Evolutionary conservation across 2,329 filamentous ascomycete species (phyloP), one percentile per base, ranked within the genome.

Genomic region (Diaporthe australafricana): DNA sequence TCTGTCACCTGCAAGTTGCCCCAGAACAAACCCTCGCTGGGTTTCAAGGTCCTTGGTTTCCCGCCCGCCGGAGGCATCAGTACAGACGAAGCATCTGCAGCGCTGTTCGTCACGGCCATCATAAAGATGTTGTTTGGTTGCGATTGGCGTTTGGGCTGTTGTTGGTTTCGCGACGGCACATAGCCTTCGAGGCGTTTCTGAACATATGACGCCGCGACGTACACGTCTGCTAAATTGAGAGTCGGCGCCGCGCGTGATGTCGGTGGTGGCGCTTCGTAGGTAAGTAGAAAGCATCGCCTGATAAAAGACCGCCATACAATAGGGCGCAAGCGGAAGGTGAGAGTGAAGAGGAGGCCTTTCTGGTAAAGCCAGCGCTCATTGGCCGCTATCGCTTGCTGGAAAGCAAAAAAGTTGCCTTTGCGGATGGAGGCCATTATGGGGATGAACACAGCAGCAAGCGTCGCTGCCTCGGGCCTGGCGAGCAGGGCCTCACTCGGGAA

Each of bases 281-380:
- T 93, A 16, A 96, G 85, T 12, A 96, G 83, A 80, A 97, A 98
- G 0, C 92, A 90, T 75, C 91, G 92, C 38, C 95, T 90, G 22
- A 93, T 89, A 8, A 98, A 87, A 1, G 93, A 93, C 17, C 96
- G 91, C 94, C 94, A 98, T 16, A 97, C 89, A 2, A 97, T 85
- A 1, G 94, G 90, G 70, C 96, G 93, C 71, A 95, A 92, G 67
- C 94, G 90, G 77, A 94, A 93, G 3, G 90, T 88, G 14, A 98
- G 85, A 17, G 92, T 90, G 7, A 97, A 87, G 27, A 97, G 88
- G 32, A 98, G 87, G 1, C 93, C 92, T 79, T 91, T 93, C 48
- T 89, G 87, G 35, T 94, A 89, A 72, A 98, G 92, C 92, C 94
- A 98, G 57, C 87, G 82, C 68, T 91, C 89, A 76, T 92, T 86